phyloP scores from a whole-genome alignment of 768 basidiomycete genomes.

The Leucocoprinus birnbaumii region DNA sequence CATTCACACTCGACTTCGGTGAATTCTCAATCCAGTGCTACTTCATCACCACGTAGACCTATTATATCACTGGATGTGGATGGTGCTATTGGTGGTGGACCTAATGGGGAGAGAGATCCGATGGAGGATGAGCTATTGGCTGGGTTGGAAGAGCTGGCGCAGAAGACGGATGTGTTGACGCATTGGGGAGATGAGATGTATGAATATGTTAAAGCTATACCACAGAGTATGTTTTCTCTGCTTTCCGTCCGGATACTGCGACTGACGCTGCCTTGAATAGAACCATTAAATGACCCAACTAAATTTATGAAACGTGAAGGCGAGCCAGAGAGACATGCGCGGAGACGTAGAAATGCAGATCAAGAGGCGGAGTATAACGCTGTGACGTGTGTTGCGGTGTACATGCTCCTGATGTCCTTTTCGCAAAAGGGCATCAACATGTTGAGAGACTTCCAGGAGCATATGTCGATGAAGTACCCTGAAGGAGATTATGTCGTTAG shows the following conservation, averaged over 20 bases:
- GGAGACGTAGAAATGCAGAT: slow-evolving; percentile 67
- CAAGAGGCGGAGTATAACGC: slow-evolving; percentile 81
- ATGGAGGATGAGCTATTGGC: slow-evolving; percentile 84
- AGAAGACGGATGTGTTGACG: slow-evolving; percentile 93
- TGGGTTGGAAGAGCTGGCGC: slow-evolving; percentile 82
- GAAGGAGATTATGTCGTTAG: slow-evolving; percentile 74
- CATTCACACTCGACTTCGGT: slow-evolving; percentile 22
- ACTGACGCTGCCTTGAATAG: slow-evolving; percentile 32
- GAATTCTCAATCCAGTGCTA: slow-evolving; percentile 24
- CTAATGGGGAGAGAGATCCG: slow-evolving; percentile 51
- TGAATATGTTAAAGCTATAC: slow-evolving; percentile 80
- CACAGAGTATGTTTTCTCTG: slow-evolving; percentile 65
- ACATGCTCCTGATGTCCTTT: slow-evolving; percentile 90
- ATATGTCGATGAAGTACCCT: slow-evolving; percentile 76
- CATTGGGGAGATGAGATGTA: slow-evolving; percentile 96
- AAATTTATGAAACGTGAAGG: slow-evolving; percentile 72
- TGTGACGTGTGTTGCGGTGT: slow-evolving; percentile 83
- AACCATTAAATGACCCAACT: slow-evolving; percentile 76
- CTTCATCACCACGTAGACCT: slow-evolving; percentile 58
- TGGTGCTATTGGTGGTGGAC: slow-evolving; percentile 16
- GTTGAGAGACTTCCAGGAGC: slow-evolving; percentile 75
- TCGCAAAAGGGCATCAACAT: slow-evolving; percentile 90
- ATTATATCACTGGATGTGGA: slow-evolving; percentile 46
- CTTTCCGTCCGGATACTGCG: background rate
- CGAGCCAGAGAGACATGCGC: slow-evolving; percentile 69